Evolutionary conservation across 1,284 basidiomycete species (phyloP).

Genomic region (Sanghuangporus baumii): DNA sequence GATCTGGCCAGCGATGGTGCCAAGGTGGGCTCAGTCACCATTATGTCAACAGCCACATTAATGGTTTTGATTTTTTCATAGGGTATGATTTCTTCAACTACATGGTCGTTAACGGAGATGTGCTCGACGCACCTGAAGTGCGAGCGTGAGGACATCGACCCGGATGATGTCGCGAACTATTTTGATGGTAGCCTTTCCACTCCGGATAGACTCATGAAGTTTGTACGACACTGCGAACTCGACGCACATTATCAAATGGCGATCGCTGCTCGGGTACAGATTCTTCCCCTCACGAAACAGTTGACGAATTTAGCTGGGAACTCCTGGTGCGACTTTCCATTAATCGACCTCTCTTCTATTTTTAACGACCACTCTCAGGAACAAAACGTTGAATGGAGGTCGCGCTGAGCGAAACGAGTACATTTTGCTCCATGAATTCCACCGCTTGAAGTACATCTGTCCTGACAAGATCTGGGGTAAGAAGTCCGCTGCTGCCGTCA

Average conservation of each 20-base stretch:
- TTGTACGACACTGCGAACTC: constrained; percentile 88
- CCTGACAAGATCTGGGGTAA: constrained; percentile 92
- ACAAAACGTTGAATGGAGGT: constrained; percentile 91
- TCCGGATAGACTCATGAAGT: constrained; percentile 79
- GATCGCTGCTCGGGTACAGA: constrained; percentile 86
- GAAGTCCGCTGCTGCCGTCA: constrained; percentile 51
- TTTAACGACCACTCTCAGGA: constrained; percentile 48
- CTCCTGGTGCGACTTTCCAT: constrained; percentile 68
- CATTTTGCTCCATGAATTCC: constrained; percentile 98
- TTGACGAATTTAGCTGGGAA: constrained; percentile 98
- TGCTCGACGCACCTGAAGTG: constrained; percentile 84
- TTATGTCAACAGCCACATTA: constrained; percentile 15
- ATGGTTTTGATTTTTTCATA: constrained; percentile 26
- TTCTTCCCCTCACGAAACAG: constrained; percentile 86
- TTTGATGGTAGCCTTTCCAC: constrained; percentile 81
- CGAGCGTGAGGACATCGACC: constrained; percentile 89
- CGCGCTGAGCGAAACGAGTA: constrained; percentile 99
- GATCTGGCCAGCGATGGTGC: constrained; percentile 94
- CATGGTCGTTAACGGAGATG: constrained; percentile 98
- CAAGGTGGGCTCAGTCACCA: constrained; percentile 48
- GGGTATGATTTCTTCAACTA: constrained; percentile 93
- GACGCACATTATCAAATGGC: constrained; percentile 98
- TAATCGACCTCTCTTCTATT: not conserved
- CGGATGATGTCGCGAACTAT: constrained; percentile 89
- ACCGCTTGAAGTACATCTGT: constrained; percentile 92